Evolutionary conservation across 352 stramenopile genomes (phyloP).

Genomic region (Globisporangium viniferum): DNA sequence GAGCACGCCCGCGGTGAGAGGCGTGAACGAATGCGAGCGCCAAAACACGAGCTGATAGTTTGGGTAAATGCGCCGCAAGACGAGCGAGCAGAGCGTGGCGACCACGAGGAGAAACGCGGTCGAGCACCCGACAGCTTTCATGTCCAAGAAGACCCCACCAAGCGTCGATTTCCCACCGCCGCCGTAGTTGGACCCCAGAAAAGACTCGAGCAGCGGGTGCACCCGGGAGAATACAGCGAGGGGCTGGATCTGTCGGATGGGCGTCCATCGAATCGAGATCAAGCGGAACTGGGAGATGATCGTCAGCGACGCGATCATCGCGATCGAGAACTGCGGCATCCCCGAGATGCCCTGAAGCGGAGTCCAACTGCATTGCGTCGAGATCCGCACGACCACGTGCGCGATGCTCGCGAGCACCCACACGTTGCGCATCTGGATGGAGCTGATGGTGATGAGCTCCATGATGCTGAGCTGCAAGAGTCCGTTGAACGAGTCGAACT

Average conservation of each 20-base stretch:
- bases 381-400: conserved; percentile 13
- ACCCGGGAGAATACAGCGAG: neutral
- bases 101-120: neutral
- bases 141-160: conserved; percentile 9
- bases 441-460: conserved; percentile 14
- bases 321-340: conserved; percentile 25
- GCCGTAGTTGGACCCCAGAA: neutral
- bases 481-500: conserved; percentile 22
- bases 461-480: conserved; percentile 20
- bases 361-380: conserved; percentile 9
- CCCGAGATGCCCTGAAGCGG: conserved; percentile 16
- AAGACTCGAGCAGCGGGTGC: conserved; percentile 8
- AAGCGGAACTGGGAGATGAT: conserved; percentile 15
- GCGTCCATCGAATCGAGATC: conserved; percentile 5
- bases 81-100: neutral
- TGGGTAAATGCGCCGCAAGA: neutral
- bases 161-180: neutral
- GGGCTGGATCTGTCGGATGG: neutral
- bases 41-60: conserved; percentile 8
- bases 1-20: neutral
- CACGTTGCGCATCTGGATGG: conserved; percentile 15
- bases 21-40: conserved; percentile 7
- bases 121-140: conserved; percentile 9
- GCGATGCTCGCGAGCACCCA: conserved; percentile 16
- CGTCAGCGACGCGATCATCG: conserved; percentile 18